Conservation (phyloP, 345 rosid genomes). For the Eucalyptus dawsonii region DNA sequence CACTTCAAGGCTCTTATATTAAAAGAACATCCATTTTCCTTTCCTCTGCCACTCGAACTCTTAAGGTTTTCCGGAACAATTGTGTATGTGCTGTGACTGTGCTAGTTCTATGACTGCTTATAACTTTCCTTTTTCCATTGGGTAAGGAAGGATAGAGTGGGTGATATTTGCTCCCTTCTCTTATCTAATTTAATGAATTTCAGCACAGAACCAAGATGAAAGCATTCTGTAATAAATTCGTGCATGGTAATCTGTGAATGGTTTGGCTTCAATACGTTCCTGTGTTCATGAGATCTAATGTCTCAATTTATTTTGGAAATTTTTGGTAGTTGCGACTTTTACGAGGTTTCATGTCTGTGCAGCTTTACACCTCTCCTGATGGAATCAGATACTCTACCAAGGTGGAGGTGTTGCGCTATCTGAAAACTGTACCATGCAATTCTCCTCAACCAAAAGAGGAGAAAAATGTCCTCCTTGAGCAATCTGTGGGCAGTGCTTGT, state of each 20-base stretch:
- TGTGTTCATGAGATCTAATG: not conserved
- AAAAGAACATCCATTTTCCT: not conserved
- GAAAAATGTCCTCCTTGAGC: not conserved
- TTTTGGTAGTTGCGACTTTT: not conserved
- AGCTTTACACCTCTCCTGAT: slow-evolving; percentile 37
- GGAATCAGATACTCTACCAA: slow-evolving; percentile 25
- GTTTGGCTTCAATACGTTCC: not conserved
- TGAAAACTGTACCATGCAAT: not conserved
- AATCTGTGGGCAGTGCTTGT: not conserved
- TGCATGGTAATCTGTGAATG: not conserved
- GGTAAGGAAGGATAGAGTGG: not conserved
- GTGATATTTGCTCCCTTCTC: not conserved
- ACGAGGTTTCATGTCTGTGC: slow-evolving; percentile 1
- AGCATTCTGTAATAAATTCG: not conserved
- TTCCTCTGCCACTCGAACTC: not conserved
- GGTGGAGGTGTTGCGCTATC: slow-evolving; percentile 27
- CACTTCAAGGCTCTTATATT: not conserved
- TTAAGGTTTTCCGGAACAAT: not conserved
- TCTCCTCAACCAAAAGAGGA: slow-evolving; percentile 10
- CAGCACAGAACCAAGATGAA: not conserved
- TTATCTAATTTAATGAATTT: not conserved
- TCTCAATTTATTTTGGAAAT: not conserved
- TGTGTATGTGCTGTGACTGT: not conserved
- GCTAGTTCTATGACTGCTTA: not conserved
- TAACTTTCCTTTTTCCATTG: not conserved